Percentiles rank a stretch among this genome's conserved stretches.
Conservation (phyloP, 345 rosid species). For the Aquilaria sinensis region DNA sequence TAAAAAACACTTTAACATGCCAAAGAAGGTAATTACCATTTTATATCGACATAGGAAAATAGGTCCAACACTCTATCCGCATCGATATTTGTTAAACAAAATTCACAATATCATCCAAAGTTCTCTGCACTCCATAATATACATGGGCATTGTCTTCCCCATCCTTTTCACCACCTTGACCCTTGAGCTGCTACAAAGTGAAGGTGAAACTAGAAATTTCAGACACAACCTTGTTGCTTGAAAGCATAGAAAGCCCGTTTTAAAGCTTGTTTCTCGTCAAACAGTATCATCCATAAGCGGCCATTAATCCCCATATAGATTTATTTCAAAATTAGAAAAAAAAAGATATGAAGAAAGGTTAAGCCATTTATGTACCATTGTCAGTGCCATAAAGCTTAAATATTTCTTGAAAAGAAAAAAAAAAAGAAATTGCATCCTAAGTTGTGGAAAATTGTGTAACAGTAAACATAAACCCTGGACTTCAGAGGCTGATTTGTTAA, state of each 20-base stretch:
- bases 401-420: too few relatives aligned
- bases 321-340: too few relatives aligned
- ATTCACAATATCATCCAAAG: slow-evolving; percentile 44
- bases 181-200: slow-evolving; percentile 32
- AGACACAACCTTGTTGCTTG: slow-evolving; percentile 31
- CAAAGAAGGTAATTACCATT: slow-evolving; percentile 26
- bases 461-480: too few relatives aligned
- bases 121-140: slow-evolving; percentile 34
- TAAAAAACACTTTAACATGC: neutral
- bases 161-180: slow-evolving; percentile 14
- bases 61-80: slow-evolving; percentile 57
- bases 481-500: too few relatives aligned
- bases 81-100: slow-evolving; percentile 47
- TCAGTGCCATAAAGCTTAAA: too few relatives aligned
- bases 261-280: slow-evolving; percentile 49
- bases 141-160: slow-evolving; percentile 12
- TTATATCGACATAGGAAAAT: slow-evolving; percentile 45
- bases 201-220: slow-evolving; percentile 52
- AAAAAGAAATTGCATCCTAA: too few relatives aligned
- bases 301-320: too few relatives aligned
- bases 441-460: too few relatives aligned
- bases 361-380: too few relatives aligned
- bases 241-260: slow-evolving; percentile 39
- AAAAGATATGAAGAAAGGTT: too few relatives aligned
- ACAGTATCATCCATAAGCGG: too few relatives aligned